These are phyloP conservation scores for Stevia rebaudiana DNA, from an alignment of 140 eudicot species.

Conservation along the genomic window DNA sequence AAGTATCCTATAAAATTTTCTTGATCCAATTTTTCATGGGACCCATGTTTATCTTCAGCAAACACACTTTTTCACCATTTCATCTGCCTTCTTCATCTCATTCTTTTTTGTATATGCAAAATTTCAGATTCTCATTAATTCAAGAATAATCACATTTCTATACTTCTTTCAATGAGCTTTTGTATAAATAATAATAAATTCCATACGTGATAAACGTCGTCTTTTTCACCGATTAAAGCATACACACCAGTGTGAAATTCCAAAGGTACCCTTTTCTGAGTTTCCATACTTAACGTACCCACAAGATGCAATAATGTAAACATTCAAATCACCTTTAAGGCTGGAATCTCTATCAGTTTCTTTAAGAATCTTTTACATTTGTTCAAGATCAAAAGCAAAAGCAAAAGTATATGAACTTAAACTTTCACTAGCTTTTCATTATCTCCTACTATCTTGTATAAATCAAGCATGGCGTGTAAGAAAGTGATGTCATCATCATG, in stretches of 20 bases:
- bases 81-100: conserved; percentile 43
- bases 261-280: conserved; percentile 18
- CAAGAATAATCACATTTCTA: conserved; percentile 46
- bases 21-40: conserved; percentile 27
- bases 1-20: conserved; percentile 42
- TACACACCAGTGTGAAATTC: conserved; percentile 34
- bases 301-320: conserved; percentile 34
- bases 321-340: conserved; percentile 21
- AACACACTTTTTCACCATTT: conserved; percentile 42
- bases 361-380: conserved; percentile 33
- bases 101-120: conserved; percentile 29
- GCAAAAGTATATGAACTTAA: conserved; percentile 33
- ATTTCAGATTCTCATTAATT: conserved; percentile 50
- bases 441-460: conserved; percentile 33
- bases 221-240: conserved; percentile 45
- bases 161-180: conserved; percentile 24
- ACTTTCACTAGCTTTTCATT: conserved; percentile 33
- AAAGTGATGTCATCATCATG: conserved; percentile 27
- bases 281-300: conserved; percentile 33
- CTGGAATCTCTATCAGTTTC: conserved; percentile 31
- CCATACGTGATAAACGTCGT: conserved; percentile 53
- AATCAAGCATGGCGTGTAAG: conserved; percentile 46
- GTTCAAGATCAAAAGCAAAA: conserved; percentile 26
- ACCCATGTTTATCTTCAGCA: conserved; percentile 27
- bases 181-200: conserved; percentile 42